Evolutionary conservation across 208 protist species (phyloP).

Genomic region (Vickermania ingenoplastis): DNA sequence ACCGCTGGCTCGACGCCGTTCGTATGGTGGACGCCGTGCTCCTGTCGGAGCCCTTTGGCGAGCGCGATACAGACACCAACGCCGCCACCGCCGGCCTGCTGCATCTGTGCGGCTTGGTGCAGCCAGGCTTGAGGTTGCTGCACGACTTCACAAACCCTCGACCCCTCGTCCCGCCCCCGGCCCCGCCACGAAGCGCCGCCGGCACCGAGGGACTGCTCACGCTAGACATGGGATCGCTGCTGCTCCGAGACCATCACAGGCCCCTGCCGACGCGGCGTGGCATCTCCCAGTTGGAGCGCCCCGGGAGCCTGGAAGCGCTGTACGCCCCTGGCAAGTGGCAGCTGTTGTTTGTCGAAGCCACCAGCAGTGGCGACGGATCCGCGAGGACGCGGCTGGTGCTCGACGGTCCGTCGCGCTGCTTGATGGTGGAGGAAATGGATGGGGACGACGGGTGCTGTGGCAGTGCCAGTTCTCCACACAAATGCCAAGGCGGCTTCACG

Average conservation of each 20-base stretch:
- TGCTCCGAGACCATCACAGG: too few relatives aligned
- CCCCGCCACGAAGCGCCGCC: too few relatives aligned
- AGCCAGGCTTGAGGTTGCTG: background rate
- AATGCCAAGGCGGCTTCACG: background rate
- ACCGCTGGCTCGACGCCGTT: constrained; percentile 20
- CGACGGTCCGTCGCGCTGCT: constrained; percentile 25
- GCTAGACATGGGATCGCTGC: too few relatives aligned
- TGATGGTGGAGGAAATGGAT: constrained; percentile 29
- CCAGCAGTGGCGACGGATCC: background rate
- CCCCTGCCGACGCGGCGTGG: too few relatives aligned
- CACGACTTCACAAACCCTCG: background rate
- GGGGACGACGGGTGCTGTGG: background rate
- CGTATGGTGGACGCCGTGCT: constrained; percentile 33
- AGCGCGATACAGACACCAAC: constrained; percentile 1
- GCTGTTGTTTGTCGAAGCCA: background rate
- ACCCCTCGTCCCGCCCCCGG: too few relatives aligned
- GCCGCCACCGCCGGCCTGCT: background rate
- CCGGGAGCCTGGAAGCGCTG: background rate
- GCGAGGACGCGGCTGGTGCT: constrained; percentile 3
- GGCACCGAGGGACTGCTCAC: too few relatives aligned
- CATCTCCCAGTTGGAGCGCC: too few relatives aligned
- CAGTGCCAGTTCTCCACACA: too few relatives aligned
- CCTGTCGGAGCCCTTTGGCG: constrained; percentile 11
- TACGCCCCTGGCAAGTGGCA: background rate
- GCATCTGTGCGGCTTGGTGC: background rate